Conservation (phyloP, 805 yeast genomes). For the Sugiyamaella mastotermitis region DNA sequence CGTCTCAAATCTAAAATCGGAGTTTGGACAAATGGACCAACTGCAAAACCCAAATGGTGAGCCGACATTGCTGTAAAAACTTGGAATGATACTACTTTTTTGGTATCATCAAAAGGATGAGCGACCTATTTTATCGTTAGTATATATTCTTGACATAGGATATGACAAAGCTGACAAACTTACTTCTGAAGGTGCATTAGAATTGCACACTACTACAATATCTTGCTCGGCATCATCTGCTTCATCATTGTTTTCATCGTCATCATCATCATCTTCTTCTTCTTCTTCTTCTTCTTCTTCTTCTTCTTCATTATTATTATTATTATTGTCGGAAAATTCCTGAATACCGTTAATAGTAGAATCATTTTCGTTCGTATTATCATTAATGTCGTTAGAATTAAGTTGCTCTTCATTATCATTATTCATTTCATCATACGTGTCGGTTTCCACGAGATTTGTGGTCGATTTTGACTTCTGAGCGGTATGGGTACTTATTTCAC, state of each 20-base stretch:
- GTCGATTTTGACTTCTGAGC: too few relatives aligned
- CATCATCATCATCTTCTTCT: conserved; percentile 4
- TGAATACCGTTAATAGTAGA: too few relatives aligned
- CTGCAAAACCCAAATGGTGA: conserved; percentile 92
- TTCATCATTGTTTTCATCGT: background rate
- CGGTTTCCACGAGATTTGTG: too few relatives aligned
- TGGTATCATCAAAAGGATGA: conserved; percentile 65
- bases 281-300: conserved; percentile 7
- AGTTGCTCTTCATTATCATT: conserved; percentile 11
- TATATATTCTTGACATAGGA: conserved; percentile 60
- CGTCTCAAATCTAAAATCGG: conserved; percentile 43
- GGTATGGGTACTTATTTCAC: conserved; percentile 46
- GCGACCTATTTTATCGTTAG: too few relatives aligned
- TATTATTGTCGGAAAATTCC: too few relatives aligned
- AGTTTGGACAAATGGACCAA: conserved; percentile 75
- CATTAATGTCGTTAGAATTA: conserved; percentile 17
- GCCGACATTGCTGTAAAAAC: conserved; percentile 83
- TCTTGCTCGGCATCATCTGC: conserved; percentile 22
- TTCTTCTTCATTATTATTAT: conserved; percentile 14
- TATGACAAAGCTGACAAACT: conserved; percentile 46
- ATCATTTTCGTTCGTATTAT: conserved; percentile 26
- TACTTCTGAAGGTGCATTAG: conserved; percentile 48
- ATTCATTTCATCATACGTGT: conserved; percentile 10
- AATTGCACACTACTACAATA: conserved; percentile 37
- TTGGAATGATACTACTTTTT: conserved; percentile 68